Evolutionary conservation across 176 grass and related monocot genomes (phyloP).

Genomic region (Bothriochloa decipiens): DNA sequence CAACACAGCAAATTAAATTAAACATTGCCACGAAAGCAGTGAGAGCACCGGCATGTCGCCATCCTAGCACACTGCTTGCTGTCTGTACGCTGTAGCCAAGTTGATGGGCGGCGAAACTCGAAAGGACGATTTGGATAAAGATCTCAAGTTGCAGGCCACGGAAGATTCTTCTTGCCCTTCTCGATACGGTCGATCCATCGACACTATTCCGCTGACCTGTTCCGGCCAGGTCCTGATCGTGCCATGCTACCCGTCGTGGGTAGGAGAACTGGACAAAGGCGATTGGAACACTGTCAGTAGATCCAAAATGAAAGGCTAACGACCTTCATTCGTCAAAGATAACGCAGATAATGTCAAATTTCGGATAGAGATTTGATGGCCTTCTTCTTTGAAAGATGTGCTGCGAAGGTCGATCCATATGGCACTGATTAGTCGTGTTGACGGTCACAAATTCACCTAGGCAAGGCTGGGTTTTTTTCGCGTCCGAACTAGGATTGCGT

Average conservation of each 20-base stretch:
- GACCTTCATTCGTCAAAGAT: not conserved
- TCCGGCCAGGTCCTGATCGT: not conserved
- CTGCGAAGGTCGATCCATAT: not conserved
- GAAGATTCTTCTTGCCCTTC: slow-evolving; percentile 13
- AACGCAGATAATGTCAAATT: not conserved
- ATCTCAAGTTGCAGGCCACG: not conserved
- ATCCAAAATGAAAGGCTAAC: not conserved
- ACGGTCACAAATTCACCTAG: not conserved
- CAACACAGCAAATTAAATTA: too few species aligned
- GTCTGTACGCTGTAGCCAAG: not conserved
- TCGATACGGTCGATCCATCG: not conserved
- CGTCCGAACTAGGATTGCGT: not conserved
- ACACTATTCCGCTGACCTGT: not conserved
- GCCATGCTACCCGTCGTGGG: not conserved
- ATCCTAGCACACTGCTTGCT: not conserved
- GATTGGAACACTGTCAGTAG: too few species aligned
- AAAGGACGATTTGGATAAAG: slow-evolving; percentile 27
- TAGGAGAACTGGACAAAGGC: not conserved
- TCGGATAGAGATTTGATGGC: not conserved
- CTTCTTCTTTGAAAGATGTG: not conserved
- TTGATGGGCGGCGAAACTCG: slow-evolving; percentile 12
- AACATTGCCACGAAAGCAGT: too few species aligned
- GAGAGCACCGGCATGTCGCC: not conserved
- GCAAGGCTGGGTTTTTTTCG: not conserved
- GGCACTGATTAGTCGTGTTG: not conserved